phyloP scores from a whole-genome alignment of 805 yeast genomes.

The Cephaloascus albidus region DNA sequence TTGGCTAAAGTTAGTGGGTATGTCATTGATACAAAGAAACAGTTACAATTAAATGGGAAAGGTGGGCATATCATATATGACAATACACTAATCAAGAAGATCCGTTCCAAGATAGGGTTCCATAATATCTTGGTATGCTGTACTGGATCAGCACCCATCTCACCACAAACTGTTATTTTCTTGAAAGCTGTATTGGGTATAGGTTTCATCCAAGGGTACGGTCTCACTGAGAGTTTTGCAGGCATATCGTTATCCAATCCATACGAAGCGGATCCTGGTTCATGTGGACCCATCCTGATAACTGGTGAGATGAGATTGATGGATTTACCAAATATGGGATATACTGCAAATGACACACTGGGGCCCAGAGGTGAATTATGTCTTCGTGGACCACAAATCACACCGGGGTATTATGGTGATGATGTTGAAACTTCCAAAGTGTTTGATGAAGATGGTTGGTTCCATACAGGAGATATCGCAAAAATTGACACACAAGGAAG shows the following conservation, averaged over 20 bases:
- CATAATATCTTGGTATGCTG: slow-evolving; percentile 27
- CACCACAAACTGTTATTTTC: slow-evolving; percentile 51
- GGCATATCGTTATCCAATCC: slow-evolving; percentile 34
- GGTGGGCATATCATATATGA: slow-evolving; percentile 16
- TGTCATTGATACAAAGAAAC: slow-evolving; percentile 4
- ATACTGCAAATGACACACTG: slow-evolving; percentile 27
- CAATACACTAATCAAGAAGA: slow-evolving; percentile 27
- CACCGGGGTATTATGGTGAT: slow-evolving; percentile 45
- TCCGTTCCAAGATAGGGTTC: slow-evolving; percentile 36
- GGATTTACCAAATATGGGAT: slow-evolving; percentile 58
- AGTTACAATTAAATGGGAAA: slow-evolving; percentile 3
- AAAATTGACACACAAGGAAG: slow-evolving; percentile 42
- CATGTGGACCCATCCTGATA: slow-evolving; percentile 51
- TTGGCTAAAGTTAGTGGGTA: slow-evolving; percentile 1
- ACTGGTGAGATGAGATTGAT: slow-evolving; percentile 49
- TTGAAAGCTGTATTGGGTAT: slow-evolving; percentile 52
- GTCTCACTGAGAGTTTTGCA: slow-evolving; percentile 55
- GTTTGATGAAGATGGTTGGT: slow-evolving; percentile 51
- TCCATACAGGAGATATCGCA: slow-evolving; percentile 57
- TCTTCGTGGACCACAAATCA: slow-evolving; percentile 57
- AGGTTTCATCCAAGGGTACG: slow-evolving; percentile 19
- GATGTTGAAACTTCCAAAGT: slow-evolving; percentile 43
- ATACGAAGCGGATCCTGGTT: slow-evolving; percentile 39
- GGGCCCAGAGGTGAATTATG: slow-evolving; percentile 51
- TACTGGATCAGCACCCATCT: slow-evolving; percentile 65